phyloP scores from a whole-genome alignment of 208 protist genomes.

The Leishmania braziliensis region DNA sequence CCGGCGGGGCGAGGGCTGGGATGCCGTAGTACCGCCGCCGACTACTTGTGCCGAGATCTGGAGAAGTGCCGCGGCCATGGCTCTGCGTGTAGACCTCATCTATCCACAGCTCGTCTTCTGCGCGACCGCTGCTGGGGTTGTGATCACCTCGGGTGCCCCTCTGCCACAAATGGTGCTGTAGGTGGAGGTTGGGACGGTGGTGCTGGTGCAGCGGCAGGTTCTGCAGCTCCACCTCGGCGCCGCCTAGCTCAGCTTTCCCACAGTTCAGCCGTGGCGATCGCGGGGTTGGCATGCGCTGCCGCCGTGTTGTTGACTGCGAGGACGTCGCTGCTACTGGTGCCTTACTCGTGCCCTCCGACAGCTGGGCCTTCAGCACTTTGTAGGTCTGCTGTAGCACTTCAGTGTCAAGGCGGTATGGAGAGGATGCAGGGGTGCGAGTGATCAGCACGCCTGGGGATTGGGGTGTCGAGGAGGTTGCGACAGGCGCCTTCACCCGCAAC shows the following conservation, averaged over 20 bases:
- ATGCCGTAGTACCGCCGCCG: conserved; percentile 13
- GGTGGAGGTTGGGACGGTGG: not conserved
- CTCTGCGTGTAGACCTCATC: conserved; percentile 19
- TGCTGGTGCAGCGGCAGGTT: not conserved
- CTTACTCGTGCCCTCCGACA: not conserved
- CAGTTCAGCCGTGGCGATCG: not conserved
- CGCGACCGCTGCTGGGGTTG: not conserved
- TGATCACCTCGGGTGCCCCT: not conserved
- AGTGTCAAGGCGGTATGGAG: not conserved
- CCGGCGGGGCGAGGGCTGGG: conserved; percentile 10
- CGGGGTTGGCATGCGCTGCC: not conserved
- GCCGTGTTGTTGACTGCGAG: not conserved
- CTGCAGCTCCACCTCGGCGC: not conserved
- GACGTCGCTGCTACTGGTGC: conserved; percentile 1
- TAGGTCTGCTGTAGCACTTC: conserved; percentile 2
- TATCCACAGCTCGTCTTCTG: conserved; percentile 18
- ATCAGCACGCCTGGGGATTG: not conserved
- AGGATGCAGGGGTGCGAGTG: not conserved
- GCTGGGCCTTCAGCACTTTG: not conserved
- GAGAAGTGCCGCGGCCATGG: conserved; percentile 1
- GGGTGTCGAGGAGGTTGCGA: not conserved
- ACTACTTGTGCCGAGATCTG: not conserved
- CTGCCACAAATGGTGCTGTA: not conserved
- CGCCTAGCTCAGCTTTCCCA: too few species aligned
- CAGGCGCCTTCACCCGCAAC: not conserved